These are phyloP conservation scores for Trichopus zeylanicus DNA, from an alignment of 116 monocot species.

Conservation along the genomic window DNA sequence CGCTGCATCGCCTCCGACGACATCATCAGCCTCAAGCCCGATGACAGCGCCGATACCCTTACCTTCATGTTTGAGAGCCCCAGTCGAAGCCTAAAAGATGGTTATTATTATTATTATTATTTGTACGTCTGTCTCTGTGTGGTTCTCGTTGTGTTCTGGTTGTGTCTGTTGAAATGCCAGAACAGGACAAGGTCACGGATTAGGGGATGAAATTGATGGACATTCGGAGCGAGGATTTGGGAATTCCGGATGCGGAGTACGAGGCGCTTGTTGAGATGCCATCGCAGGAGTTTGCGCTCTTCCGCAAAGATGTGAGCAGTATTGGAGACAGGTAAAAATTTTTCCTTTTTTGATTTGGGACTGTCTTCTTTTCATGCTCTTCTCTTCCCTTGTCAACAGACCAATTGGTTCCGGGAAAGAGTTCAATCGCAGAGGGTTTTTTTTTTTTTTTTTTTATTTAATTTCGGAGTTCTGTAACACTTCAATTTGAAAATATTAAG, in stretches of 20 bases:
- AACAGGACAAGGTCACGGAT: constrained; percentile 7
- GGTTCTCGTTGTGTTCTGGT: not conserved
- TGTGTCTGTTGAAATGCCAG: not conserved
- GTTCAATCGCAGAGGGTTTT: too few relatives aligned
- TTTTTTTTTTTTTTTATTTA: too few relatives aligned
- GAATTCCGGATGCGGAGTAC: constrained; percentile 7
- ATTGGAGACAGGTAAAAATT: constrained; percentile 7
- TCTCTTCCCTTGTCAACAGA: not conserved
- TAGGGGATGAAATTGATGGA: constrained; percentile 15
- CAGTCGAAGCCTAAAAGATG: not conserved
- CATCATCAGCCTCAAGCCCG: constrained; percentile 8
- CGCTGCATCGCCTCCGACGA: constrained; percentile 3
- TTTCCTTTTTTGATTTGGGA: not conserved
- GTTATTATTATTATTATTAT: too few relatives aligned
- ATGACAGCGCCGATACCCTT: constrained; percentile 1
- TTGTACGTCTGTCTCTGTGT: not conserved
- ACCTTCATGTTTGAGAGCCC: constrained; percentile 15
- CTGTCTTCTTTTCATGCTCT: not conserved
- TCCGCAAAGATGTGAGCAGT: constrained; percentile 7
- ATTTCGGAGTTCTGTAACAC: too few relatives aligned
- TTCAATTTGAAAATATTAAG: too few relatives aligned
- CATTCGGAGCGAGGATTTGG: constrained; percentile 9
- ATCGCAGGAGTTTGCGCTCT: constrained; percentile 6
- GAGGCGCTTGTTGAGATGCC: constrained; percentile 8
- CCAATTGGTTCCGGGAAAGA: not conserved